phyloP scores from a whole-genome alignment of 129 eudicot genomes.

The Helianthus annuus region HanXRQr2.0-SUNRISE NC_035438.2:22305009-22305508 shows the following conservation, averaged over 20 bases:
- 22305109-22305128: not conserved
- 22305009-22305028: conserved; percentile 4
- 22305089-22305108: not conserved
- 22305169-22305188: conserved; percentile 7
- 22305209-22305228: not conserved
- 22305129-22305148: not conserved
- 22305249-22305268: conserved; percentile 1
- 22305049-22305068: not conserved
- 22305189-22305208: not conserved
- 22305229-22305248: not conserved
- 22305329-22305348: not conserved
- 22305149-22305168: not conserved
- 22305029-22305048: not conserved
- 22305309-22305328: not conserved
- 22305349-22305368: not conserved
- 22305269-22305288: not conserved
- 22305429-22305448: no score
- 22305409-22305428: no score
- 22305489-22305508: no score
- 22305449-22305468: no score
- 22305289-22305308: conserved; percentile 4
- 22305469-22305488: no score
- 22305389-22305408: no score
- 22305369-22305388: not conserved
- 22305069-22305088: not conserved